A percentile compares a stretch with the other conserved stretches of the same genome.
phyloP scores from a whole-genome alignment of 108 stramenopile species.

The Bacterosira constricta region DNA sequence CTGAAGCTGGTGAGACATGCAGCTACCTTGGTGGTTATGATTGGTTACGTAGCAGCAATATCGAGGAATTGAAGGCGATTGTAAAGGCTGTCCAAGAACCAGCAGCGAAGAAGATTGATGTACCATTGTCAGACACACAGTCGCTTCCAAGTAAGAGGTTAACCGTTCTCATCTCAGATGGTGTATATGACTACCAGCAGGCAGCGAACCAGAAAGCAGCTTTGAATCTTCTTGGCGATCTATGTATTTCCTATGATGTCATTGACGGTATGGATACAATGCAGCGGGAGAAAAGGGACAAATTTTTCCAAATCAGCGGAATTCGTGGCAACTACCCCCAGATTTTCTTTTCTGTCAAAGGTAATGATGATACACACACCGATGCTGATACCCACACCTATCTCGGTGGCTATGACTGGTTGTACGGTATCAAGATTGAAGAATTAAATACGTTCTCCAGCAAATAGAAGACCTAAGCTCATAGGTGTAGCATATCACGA shows the following conservation, averaged over 20 bases:
- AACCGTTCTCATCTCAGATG: not conserved
- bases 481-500: too few relatives aligned
- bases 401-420: not conserved
- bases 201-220: conserved; percentile 9
- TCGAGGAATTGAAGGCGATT: not conserved
- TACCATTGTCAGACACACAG: not conserved
- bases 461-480: too few relatives aligned
- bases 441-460: conserved; percentile 1
- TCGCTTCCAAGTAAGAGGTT: not conserved
- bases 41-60: not conserved
- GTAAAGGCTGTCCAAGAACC: not conserved
- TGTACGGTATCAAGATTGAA: not conserved
- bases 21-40: not conserved
- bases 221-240: conserved; percentile 11
- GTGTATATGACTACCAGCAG: not conserved
- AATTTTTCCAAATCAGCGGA: conserved; percentile 42
- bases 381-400: not conserved
- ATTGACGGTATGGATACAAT: not conserved
- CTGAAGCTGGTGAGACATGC: not conserved
- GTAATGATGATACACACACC: not conserved
- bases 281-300: conserved; percentile 17
- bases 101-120: not conserved
- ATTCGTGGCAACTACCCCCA: conserved; percentile 48
- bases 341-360: conserved; percentile 28
- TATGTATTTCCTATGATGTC: not conserved